These are phyloP conservation scores for Claviceps arundinis DNA, from an alignment of 2,329 filamentous ascomycete genomes.

Conservation along the genomic window DNA sequence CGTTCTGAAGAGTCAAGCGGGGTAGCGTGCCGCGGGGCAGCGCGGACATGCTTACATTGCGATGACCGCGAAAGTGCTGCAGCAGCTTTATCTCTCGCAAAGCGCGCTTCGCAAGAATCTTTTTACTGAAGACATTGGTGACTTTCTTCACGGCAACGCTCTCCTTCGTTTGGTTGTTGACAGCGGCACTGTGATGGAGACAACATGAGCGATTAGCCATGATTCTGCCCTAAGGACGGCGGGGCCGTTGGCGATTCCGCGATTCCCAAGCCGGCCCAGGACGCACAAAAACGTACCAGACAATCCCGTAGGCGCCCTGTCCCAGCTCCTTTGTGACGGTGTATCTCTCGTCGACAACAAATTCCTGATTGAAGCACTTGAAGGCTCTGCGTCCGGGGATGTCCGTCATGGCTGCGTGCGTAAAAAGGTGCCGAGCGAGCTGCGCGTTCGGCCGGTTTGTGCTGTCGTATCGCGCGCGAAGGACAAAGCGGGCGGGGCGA, in stretches of 20 bases:
- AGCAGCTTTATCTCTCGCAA: constrained; percentile 96
- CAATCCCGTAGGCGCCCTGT: constrained; percentile 96
- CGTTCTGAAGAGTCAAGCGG: background rate
- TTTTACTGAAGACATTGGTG: constrained; percentile 99
- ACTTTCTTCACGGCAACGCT: constrained; percentile 99
- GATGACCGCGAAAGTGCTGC: constrained; percentile 88
- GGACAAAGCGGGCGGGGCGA: too few species aligned
- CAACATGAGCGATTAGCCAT: background rate
- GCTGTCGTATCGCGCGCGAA: background rate
- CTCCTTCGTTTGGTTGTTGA: constrained; percentile 80
- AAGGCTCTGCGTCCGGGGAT: constrained; percentile 67
- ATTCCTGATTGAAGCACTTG: constrained; percentile 99
- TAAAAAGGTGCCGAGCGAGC: background rate
- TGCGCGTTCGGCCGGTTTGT: background rate
- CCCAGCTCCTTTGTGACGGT: constrained; percentile 97
- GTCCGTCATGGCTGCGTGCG: constrained; percentile 22
- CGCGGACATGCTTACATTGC: constrained; percentile 48
- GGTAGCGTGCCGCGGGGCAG: background rate
- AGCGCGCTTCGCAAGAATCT: constrained; percentile 96
- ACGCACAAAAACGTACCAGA: constrained; percentile 54
- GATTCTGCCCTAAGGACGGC: background rate
- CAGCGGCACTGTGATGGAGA: constrained; percentile 57
- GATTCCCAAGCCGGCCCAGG: background rate
- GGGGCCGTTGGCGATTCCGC: background rate
- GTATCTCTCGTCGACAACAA: constrained; percentile 95